Conservation (phyloP, 2,329 filamentous ascomycete genomes). For the Trichophyton simii region DNA sequence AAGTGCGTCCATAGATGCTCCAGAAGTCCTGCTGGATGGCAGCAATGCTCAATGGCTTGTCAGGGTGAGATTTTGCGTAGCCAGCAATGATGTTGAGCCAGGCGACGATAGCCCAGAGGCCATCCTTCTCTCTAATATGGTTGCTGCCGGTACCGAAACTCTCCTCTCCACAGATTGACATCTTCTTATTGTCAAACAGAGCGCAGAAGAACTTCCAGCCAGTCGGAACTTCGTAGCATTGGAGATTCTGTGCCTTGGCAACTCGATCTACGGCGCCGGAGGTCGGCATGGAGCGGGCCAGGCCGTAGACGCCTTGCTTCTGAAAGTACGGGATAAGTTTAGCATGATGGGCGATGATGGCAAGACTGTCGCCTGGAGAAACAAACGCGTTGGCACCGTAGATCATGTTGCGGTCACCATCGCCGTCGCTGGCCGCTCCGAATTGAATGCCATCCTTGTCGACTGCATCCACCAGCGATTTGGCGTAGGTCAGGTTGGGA, state of each 20-base stretch:
- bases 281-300: constrained; percentile 95
- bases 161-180: constrained; percentile 97
- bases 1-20: constrained; percentile 88
- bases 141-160: constrained; percentile 96
- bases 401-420: constrained; percentile 99
- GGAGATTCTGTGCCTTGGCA: constrained; percentile 80
- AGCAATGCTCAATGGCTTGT: constrained; percentile 77
- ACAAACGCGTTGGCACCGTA: constrained; percentile 95
- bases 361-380: constrained; percentile 89
- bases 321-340: constrained; percentile 97
- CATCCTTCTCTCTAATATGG: constrained; percentile 98
- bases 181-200: constrained; percentile 84
- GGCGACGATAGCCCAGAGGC: constrained; percentile 90
- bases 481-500: constrained; percentile 93
- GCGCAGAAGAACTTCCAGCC: constrained; percentile 99
- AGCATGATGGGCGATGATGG: constrained; percentile 95
- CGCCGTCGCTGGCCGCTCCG: constrained; percentile 88
- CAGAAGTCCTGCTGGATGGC: constrained; percentile 97
- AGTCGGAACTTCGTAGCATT: constrained; percentile 92
- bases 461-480: constrained; percentile 85
- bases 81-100: constrained; percentile 99
- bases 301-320: constrained; percentile 88
- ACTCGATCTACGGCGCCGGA: constrained; percentile 91
- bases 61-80: constrained; percentile 68
- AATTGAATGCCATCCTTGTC: constrained; percentile 89